phyloP scores from a whole-genome alignment of 345 rosid species.

The Citropsis articulata region DNA sequence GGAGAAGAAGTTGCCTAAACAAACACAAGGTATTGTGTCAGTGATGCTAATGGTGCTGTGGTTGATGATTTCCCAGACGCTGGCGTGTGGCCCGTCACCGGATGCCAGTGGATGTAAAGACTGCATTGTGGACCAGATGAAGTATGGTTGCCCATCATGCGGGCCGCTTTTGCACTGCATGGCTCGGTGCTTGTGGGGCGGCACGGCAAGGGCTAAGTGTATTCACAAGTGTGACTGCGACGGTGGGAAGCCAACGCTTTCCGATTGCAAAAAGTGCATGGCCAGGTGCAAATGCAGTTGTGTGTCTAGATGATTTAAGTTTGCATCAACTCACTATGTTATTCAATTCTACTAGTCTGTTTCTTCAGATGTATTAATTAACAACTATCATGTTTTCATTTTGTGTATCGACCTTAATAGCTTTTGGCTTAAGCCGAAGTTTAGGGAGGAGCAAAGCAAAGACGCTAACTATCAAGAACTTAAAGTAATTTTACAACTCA shows the following conservation, averaged over 20 bases:
- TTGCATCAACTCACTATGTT: background rate
- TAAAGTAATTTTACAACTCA: too few relatives aligned
- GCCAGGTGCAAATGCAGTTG: conserved; percentile 72
- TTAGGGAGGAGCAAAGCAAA: background rate
- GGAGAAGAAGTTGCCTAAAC: conserved; percentile 3
- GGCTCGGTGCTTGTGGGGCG: conserved; percentile 83
- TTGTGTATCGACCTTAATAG: too few relatives aligned
- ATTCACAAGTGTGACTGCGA: conserved; percentile 46
- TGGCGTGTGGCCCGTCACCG: conserved; percentile 16
- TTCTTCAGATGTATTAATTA: background rate
- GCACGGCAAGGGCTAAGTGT: conserved; percentile 41
- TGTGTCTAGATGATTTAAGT: conserved; percentile 16
- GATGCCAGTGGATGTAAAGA: conserved; percentile 38
- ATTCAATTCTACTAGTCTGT: background rate
- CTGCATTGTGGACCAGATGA: conserved; percentile 55
- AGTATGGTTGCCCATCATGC: conserved; percentile 53
- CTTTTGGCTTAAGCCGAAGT: too few relatives aligned
- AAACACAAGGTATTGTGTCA: background rate
- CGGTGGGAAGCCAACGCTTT: conserved; percentile 41
- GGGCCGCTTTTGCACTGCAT: conserved; percentile 61
- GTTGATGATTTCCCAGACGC: conserved; percentile 16
- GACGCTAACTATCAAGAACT: background rate
- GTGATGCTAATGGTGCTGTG: conserved; percentile 14
- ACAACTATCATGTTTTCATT: too few relatives aligned
- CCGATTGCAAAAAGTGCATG: conserved; percentile 68